These are phyloP conservation scores for Dictyophora rubrovolvata DNA, from an alignment of 768 basidiomycete genomes.

Conservation along the genomic window DNA sequence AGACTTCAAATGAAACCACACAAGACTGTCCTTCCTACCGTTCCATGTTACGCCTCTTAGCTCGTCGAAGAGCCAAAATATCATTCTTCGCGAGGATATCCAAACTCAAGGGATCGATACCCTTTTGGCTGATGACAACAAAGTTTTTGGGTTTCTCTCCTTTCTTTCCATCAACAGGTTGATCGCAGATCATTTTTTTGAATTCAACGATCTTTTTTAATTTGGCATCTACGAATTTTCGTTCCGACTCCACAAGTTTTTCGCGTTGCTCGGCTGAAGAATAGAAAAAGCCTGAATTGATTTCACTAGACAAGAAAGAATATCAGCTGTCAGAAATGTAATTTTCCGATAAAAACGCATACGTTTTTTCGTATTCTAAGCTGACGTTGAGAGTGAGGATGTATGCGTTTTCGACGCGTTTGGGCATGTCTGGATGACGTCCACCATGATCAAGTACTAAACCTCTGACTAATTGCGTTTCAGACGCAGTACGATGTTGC, in stretches of 20 bases:
- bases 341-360: slow-evolving; percentile 23
- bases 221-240: slow-evolving; percentile 87
- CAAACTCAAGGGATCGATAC: slow-evolving; percentile 93
- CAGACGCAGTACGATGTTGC: slow-evolving; percentile 97
- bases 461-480: slow-evolving; percentile 91
- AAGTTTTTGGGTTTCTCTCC: slow-evolving; percentile 59
- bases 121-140: slow-evolving; percentile 97
- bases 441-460: slow-evolving; percentile 96
- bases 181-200: slow-evolving; percentile 94
- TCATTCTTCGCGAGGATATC: slow-evolving; percentile 96
- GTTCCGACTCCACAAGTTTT: slow-evolving; percentile 96
- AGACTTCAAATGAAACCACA: slow-evolving; percentile 3
- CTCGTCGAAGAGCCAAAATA: slow-evolving; percentile 86
- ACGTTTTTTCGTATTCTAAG: slow-evolving; percentile 99
- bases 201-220: slow-evolving; percentile 94
- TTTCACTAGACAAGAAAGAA: slow-evolving; percentile 54
- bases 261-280: slow-evolving; percentile 97
- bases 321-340: neutral
- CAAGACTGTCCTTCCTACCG: slow-evolving; percentile 39
- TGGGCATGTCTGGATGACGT: slow-evolving; percentile 98
- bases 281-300: slow-evolving; percentile 99
- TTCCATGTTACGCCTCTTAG: slow-evolving; percentile 99
- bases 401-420: slow-evolving; percentile 91
- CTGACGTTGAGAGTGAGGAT: slow-evolving; percentile 95
- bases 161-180: slow-evolving; percentile 74